Base-by-base conservation (phyloP, 1,284 basidiomycete species). In the Schizophyllum commune region DNA sequence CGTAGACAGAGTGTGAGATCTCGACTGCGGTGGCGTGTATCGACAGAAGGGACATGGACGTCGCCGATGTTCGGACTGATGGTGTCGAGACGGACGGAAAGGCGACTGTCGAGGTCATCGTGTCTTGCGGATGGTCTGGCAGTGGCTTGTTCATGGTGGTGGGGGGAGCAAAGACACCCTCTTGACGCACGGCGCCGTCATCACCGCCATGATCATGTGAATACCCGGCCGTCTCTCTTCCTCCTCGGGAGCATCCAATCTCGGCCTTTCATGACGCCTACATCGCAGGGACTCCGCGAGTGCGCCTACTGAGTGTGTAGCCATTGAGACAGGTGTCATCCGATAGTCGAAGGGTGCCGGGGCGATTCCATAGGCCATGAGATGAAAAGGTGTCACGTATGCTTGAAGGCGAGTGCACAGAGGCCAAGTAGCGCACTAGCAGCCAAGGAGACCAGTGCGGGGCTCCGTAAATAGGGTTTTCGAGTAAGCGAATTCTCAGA, bases 1-100 rank as follows among this genome's bases (percentile, higher is more conserved):
- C 84, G 63, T 88, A 88, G 58, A 89, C 84, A 57, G 82, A 79
- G 60, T 85, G 79, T 67, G 86, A 86, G 32, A 88, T 80, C 65
- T 90, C 85, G 15, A 87, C 71, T 6, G 86, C 82, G 1, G 83
- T 83, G 2, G 81, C 72, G 55, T 83, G 78, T 59, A 82, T 75
- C 1, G 83, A 81, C 62, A 75, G 39, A 56, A 65, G 20, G 27
- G 66, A 64, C 55, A 64, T 34, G 47, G 65, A 66, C 15, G 27
- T 21, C 19, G 19, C 53, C 13, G 13, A 13, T 47, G 39, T 47
- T 11, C 39, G 39, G 39, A 47, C 39, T 13, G 39, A 47, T 17
- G 39, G 17, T 47, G 39, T 47, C 39, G 39, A 47, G 13, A 47
- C 39, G 17, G 39, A 47, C 9, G 39, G 39, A 47, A 47, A 47